Conservation (phyloP, 495 filamentous ascomycete species). For the Cairneyella variabilis region DNA sequence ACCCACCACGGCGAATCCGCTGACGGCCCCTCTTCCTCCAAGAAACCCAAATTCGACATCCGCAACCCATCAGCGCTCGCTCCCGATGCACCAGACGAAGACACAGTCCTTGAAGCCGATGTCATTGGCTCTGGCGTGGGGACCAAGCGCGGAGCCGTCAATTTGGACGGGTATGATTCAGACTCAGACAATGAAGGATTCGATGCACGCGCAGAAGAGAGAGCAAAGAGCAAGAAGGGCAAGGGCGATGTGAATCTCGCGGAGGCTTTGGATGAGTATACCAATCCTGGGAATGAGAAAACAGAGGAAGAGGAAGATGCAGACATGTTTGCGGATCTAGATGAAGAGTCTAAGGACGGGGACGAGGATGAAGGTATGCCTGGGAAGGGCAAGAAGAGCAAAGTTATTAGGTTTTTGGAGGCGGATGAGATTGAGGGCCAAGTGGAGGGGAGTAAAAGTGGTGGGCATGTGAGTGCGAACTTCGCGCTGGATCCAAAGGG, state of each 20-base stretch:
- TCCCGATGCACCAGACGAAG: constrained; percentile 69
- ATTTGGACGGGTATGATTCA: constrained; percentile 93
- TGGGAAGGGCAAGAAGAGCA: constrained; percentile 61
- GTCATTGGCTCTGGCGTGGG: constrained; percentile 79
- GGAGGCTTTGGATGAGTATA: constrained; percentile 42
- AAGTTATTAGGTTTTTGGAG: constrained; percentile 72
- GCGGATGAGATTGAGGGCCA: constrained; percentile 82
- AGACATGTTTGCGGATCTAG: constrained; percentile 87
- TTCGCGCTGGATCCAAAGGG: constrained; percentile 39
- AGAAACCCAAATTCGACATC: constrained; percentile 91
- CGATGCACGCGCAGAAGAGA: constrained; percentile 60
- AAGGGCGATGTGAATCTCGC: constrained; percentile 38
- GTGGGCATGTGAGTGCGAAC: constrained; percentile 62
- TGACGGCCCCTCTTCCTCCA: constrained; percentile 48
- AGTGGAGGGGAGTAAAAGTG: constrained; percentile 66
- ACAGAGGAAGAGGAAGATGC: constrained; percentile 57
- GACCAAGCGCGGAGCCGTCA: constrained; percentile 86
- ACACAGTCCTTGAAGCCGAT: constrained; percentile 80
- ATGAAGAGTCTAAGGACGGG: constrained; percentile 54
- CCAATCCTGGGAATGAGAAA: constrained; percentile 26
- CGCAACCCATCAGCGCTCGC: constrained; percentile 91
- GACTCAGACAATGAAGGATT: constrained; percentile 94
- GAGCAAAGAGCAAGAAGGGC: constrained; percentile 47
- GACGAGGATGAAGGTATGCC: constrained; percentile 43
- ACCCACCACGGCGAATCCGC: constrained; percentile 60